Evolutionary conservation across 495 filamentous ascomycete genomes (phyloP).

Genomic region (Coniosporium apollinis): DNA sequence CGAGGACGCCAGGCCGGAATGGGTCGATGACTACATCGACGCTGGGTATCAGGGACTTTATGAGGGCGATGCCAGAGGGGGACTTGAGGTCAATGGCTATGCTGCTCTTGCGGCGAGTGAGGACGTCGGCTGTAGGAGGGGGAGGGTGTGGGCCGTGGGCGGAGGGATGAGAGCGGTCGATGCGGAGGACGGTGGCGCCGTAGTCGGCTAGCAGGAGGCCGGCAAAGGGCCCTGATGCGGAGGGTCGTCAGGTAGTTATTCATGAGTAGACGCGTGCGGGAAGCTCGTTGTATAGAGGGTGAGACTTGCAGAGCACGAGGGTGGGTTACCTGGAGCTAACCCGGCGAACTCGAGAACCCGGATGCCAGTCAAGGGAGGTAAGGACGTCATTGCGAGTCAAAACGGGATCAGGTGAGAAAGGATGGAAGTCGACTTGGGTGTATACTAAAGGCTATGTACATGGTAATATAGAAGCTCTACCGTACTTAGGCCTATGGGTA

Average conservation of each 20-base stretch:
- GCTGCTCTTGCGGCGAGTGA: slow-evolving; percentile 64
- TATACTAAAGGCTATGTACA: too few relatives aligned
- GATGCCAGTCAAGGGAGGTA: slow-evolving; percentile 55
- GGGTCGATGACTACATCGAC: slow-evolving; percentile 83
- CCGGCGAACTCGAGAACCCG: slow-evolving; percentile 82
- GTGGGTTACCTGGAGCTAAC: slow-evolving; percentile 66
- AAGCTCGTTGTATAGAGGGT: too few relatives aligned
- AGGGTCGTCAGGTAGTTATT: slow-evolving; percentile 1
- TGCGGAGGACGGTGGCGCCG: slow-evolving; percentile 71
- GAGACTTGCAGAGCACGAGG: too few relatives aligned
- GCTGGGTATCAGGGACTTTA: slow-evolving; percentile 42
- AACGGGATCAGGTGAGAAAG: too few relatives aligned
- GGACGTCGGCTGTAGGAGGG: slow-evolving; percentile 42
- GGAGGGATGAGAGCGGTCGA: slow-evolving; percentile 46
- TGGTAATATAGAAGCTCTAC: too few relatives aligned
- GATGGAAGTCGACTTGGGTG: too few relatives aligned
- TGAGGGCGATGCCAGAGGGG: slow-evolving; percentile 37
- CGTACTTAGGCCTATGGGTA: too few relatives aligned
- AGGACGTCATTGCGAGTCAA: slow-evolving; percentile 26
- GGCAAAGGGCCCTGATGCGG: slow-evolving; percentile 58
- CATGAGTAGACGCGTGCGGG: too few relatives aligned
- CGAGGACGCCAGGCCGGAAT: slow-evolving; percentile 77
- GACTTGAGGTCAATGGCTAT: slow-evolving; percentile 65
- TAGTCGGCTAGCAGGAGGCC: slow-evolving; percentile 79
- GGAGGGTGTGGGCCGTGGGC: slow-evolving; percentile 19